Base-by-base conservation (phyloP, 768 basidiomycete species). In the Hygrophorus russula region DNA sequence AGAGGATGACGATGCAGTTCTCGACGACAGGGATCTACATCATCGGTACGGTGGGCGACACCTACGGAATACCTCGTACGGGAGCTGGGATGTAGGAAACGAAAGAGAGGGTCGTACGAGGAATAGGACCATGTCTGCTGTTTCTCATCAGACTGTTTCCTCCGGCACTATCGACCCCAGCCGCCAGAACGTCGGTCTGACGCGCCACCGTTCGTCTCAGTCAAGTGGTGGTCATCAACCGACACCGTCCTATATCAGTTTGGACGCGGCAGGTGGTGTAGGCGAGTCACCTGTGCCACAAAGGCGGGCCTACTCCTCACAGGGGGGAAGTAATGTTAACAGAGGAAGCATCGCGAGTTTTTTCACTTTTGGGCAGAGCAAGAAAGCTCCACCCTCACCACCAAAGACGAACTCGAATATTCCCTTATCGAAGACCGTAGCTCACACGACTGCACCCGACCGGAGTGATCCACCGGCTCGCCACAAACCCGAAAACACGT, bases 241-340 rank as follows among this genome's bases (percentile, higher is more conserved):
- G 11, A 53, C 62, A 5, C 60, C 68, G 7, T 65, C 70, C 0
- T 71, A 68, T 50, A 59, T 69, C 51, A 66, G 65, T 46, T 56
- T 71, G 4, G 70, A 72, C 50, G 56, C 64, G 29, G 56, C 66
- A 4, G 80, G 77, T 24, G 82, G 78, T 18, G 70, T 86, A 15
- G 82, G 82, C 20, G 78, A 81, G 47, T 73, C 79, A 0, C 85
- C 84, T 3, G 59, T 59, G 38, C 74, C 62, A 28, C 55, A 48
- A 5, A 63, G 57, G 44, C 54, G 56, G 48, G 39, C 57, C 37
- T 56, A 57, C 51, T 56, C 61, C 36, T 33, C 42, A 39, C 41
- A 19, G 49, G 39, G 40, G 49, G 42, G 33, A 42, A 51, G 5
- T 47, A 38, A 14, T 36, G 14, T 49, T 41, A 69, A 67, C 53